Conservation (phyloP, 108 stramenopile species). For the Skeletonema tropicum region DNA sequence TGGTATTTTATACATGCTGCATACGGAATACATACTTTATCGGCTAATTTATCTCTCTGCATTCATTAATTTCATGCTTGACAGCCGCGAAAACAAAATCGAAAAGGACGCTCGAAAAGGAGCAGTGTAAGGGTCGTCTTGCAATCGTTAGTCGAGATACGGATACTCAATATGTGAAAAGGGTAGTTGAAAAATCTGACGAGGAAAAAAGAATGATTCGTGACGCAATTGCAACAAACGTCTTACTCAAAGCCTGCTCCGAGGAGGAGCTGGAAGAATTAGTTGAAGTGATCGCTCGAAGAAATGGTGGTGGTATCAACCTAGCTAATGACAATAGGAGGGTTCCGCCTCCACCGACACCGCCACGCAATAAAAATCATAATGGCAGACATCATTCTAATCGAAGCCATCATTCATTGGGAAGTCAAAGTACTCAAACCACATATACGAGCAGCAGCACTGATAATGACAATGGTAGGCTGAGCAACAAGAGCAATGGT, state of each 20-base stretch:
- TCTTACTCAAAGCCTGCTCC: slow-evolving; percentile 58
- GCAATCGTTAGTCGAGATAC: slow-evolving; percentile 34
- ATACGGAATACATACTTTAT: neutral
- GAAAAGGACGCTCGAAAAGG: slow-evolving; percentile 2
- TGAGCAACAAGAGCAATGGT: too few species aligned
- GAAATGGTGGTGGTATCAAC: too few species aligned
- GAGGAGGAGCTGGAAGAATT: slow-evolving; percentile 54
- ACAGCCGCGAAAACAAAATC: neutral
- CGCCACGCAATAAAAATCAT: too few species aligned
- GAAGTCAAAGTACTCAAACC: too few species aligned
- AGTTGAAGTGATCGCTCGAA: slow-evolving; percentile 50
- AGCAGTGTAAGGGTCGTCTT: slow-evolving; percentile 31
- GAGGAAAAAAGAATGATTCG: slow-evolving; percentile 39
- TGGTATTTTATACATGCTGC: neutral
- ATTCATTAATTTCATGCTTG: neutral
- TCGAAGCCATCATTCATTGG: too few species aligned
- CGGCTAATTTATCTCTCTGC: neutral
- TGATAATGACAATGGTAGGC: too few species aligned
- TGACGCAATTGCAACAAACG: slow-evolving; percentile 51
- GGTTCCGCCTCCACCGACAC: too few species aligned
- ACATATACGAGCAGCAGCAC: too few species aligned
- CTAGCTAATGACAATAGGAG: too few species aligned
- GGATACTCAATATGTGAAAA: slow-evolving; percentile 46
- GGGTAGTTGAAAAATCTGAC: slow-evolving; percentile 45
- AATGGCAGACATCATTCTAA: too few species aligned